phyloP scores from a whole-genome alignment of 1,284 basidiomycete genomes.

The Microbotryum saponariae region DNA sequence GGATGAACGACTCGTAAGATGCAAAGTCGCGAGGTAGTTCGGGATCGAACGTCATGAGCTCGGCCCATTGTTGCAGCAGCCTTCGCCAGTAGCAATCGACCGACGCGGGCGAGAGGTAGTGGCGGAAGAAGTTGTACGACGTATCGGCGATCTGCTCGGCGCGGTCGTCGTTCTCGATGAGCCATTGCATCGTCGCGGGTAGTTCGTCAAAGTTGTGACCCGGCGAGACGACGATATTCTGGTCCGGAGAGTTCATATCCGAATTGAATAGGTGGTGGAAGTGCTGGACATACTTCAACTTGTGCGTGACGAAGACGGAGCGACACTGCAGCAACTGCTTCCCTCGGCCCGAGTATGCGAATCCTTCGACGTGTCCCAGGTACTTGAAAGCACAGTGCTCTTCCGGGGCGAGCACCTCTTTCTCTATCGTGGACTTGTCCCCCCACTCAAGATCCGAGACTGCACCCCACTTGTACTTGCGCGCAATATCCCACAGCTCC shows the following conservation, averaged over 20 bases:
- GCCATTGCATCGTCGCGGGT: constrained; percentile 37
- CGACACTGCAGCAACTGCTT: constrained; percentile 43
- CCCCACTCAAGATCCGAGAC: not conserved
- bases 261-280: constrained; percentile 42
- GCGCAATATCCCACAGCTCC: constrained; percentile 36
- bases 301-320: constrained; percentile 38
- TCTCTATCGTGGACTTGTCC: not conserved
- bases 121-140: constrained; percentile 36
- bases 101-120: constrained; percentile 38
- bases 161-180: constrained; percentile 34
- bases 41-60: constrained; percentile 37
- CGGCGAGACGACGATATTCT: constrained; percentile 40
- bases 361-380: constrained; percentile 42
- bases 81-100: constrained; percentile 37
- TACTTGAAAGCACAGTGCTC: constrained; percentile 42
- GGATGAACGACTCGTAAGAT: constrained; percentile 38
- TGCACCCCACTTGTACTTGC: constrained; percentile 29
- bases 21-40: constrained; percentile 33
- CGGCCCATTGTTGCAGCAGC: constrained; percentile 33
- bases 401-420: constrained; percentile 17
- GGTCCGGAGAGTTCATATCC: constrained; percentile 35
- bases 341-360: constrained; percentile 40
- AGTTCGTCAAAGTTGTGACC: constrained; percentile 35
- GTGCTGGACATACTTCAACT: constrained; percentile 37
- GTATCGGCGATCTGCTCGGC: constrained; percentile 39